Evolutionary conservation across 2,329 filamentous ascomycete genomes (phyloP).

Genomic region (Neurospora sp.): DNA sequence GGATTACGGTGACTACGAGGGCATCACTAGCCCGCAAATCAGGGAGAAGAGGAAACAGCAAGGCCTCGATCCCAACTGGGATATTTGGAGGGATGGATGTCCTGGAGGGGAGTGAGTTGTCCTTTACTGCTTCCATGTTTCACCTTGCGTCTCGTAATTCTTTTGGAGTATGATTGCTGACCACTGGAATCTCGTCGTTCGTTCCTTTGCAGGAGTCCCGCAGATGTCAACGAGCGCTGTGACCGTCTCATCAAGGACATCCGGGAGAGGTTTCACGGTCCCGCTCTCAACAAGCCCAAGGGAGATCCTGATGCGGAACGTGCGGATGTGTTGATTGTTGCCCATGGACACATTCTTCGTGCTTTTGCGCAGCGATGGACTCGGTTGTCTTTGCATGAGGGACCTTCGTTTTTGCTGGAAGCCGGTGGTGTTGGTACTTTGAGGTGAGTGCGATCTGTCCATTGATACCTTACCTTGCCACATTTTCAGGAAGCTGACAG

Average conservation of each 20-base stretch:
- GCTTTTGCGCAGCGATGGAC: conserved; percentile 85
- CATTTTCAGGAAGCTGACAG: conserved; percentile 5
- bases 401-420: conserved; percentile 74
- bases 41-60: conserved; percentile 43
- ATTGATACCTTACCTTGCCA: not conserved
- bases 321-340: conserved; percentile 68
- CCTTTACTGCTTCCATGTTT: not conserved
- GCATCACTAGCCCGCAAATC: conserved; percentile 64
- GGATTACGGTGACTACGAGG: conserved; percentile 85
- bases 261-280: conserved; percentile 52
- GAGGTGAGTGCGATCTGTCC: conserved; percentile 41
- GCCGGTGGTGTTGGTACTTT: conserved; percentile 76
- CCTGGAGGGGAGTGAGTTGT: conserved; percentile 66
- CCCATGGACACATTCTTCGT: conserved; percentile 81
- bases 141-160: not conserved
- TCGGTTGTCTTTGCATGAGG: conserved; percentile 61
- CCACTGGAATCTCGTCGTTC: not conserved
- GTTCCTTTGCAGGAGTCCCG: conserved; percentile 44
- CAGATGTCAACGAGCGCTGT: conserved; percentile 61
- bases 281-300: conserved; percentile 46
- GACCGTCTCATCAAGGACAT: conserved; percentile 72
- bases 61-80: conserved; percentile 55
- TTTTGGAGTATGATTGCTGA: conserved; percentile 1
- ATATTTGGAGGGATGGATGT: conserved; percentile 87
- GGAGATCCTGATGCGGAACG: conserved; percentile 18